These are phyloP conservation scores for Russula brevipes DNA, from an alignment of 768 basidiomycete species.

Conservation along the genomic window DNA sequence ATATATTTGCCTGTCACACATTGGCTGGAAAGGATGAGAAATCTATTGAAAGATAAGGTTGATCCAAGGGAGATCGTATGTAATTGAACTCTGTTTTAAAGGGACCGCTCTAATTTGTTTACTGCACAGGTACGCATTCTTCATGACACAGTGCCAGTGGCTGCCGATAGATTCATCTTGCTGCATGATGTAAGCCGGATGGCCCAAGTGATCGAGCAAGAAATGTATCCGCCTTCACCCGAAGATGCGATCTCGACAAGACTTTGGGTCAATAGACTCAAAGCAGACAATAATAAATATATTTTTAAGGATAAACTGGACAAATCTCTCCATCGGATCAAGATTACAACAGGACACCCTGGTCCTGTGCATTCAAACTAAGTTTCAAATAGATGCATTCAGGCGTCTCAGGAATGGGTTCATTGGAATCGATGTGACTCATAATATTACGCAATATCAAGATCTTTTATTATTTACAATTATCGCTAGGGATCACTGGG, in stretches of 20 bases:
- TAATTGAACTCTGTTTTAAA: not conserved
- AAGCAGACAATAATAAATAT: too few species aligned
- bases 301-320: not conserved
- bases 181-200: not conserved
- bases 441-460: not conserved
- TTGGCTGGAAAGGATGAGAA: not conserved
- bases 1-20: not conserved
- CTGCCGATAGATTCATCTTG: not conserved
- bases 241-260: not conserved
- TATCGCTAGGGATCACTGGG: not conserved
- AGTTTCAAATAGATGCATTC: not conserved
- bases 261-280: not conserved
- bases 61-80: not conserved
- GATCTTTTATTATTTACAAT: not conserved
- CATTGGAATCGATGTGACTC: not conserved
- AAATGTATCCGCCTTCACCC: not conserved
- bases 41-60: not conserved
- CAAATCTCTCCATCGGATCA: not conserved
- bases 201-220: not conserved
- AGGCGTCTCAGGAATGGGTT: not conserved
- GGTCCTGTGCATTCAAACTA: not conserved
- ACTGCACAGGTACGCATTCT: too few species aligned
- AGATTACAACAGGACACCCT: not conserved
- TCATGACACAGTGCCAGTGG: too few species aligned
- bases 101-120: too few species aligned